phyloP scores from a whole-genome alignment of 352 stramenopile species.

The Pythium plurisporium region DNA sequence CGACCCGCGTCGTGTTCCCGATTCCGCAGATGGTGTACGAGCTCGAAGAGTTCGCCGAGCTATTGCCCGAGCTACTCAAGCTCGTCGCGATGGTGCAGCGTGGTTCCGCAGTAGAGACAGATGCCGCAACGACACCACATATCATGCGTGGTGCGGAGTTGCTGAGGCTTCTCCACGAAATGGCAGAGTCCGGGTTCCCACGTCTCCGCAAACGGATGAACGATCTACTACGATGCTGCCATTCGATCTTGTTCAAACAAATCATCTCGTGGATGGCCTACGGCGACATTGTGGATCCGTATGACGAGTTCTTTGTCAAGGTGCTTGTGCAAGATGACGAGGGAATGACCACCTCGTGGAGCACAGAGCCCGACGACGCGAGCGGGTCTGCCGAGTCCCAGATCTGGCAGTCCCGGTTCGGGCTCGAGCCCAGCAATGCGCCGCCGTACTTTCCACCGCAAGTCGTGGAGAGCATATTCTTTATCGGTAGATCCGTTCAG shows the following conservation, averaged over 20 bases:
- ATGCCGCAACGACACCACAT: no score
- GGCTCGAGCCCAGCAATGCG: constrained; percentile 49
- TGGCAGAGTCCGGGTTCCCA: constrained; percentile 51
- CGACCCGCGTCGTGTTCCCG: constrained; percentile 39
- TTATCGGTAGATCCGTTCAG: constrained; percentile 58
- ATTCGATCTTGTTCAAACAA: constrained; percentile 73
- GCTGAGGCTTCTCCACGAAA: constrained; percentile 39
- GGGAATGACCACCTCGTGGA: neutral
- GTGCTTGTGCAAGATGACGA: constrained; percentile 12
- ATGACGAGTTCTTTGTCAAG: constrained; percentile 72
- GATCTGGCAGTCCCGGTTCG: constrained; percentile 49
- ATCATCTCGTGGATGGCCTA: constrained; percentile 82
- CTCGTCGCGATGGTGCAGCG: constrained; percentile 39
- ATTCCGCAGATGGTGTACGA: constrained; percentile 65
- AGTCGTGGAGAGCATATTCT: constrained; percentile 62
- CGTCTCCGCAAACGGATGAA: constrained; percentile 51
- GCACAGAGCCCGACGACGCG: constrained; percentile 1
- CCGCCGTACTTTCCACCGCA: constrained; percentile 56
- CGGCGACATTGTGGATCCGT: constrained; percentile 63
- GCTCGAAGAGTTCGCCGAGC: constrained; percentile 53
- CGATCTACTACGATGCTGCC: constrained; percentile 42
- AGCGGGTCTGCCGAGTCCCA: constrained; percentile 2
- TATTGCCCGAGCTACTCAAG: constrained; percentile 53
- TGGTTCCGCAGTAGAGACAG: neutral
- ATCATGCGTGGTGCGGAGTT: constrained; percentile 35